Evolutionary conservation across 352 stramenopile species (phyloP), one percentile per base, ranked within the genome.

Genomic region (Phytophthora lateralis): DNA sequence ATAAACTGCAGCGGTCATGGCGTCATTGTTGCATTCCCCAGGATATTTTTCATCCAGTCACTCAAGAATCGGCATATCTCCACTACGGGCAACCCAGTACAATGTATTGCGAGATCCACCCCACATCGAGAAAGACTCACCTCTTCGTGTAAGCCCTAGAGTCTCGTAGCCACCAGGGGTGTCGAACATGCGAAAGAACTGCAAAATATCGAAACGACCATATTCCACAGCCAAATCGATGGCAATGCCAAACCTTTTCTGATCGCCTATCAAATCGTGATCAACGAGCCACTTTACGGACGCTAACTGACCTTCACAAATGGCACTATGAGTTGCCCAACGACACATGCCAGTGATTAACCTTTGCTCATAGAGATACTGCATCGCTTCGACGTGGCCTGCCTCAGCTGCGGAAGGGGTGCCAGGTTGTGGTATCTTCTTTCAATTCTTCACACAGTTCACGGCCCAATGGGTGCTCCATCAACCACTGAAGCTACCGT

Each of bases 171-270:
- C 30, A 2, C 9, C 12, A 15, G 20, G 20, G n/a, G 3, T 21
- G 27, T 60, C 53, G 15, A 53, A 27, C 0, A 12, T 20, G 10
- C 52, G 41, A 21, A 60, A 60, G 9, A 60, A 35, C 32, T 52
- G 17, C 18, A 60, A 20, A 10, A 60, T 52, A 34, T 60, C 53
- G 32, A 60, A 24, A 6, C 42, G 42, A 15, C 53, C n/a, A n/a
- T n/a, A n/a, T n/a, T n/a, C n/a, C n/a, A n/a, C n/a, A n/a, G n/a
- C n/a, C n/a, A n/a, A n/a, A n/a, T n/a, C n/a, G n/a, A n/a, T n/a
- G n/a, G n/a, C n/a, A n/a, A n/a, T n/a, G n/a, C n/a, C n/a, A n/a
- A 24, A 24, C 21, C 2, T 30, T 7, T n/a, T 6, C 17, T 44
- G 52, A 34, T 46, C 29, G 1, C 29, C 20, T 15, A 52, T 44